phyloP scores from a whole-genome alignment of 768 basidiomycete species.

The Lactarius pseudohatsudake region DNA sequence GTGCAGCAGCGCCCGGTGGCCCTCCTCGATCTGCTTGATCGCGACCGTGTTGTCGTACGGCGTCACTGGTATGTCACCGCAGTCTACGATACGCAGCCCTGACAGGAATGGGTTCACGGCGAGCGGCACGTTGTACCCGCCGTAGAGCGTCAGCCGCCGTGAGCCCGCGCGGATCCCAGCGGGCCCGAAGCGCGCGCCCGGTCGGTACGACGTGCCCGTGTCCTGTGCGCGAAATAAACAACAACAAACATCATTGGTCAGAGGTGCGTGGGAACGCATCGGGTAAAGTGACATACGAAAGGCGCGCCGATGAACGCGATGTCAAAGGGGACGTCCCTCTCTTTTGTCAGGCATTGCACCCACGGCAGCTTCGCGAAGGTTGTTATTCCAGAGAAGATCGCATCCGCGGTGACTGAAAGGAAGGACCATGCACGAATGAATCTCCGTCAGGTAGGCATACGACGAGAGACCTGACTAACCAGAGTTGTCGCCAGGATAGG shows the following conservation, averaged over 20 bases:
- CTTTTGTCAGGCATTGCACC: slow-evolving; percentile 71
- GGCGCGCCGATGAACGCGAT: slow-evolving; percentile 82
- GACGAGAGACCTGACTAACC: slow-evolving; percentile 38
- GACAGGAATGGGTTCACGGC: slow-evolving; percentile 68
- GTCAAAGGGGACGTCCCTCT: slow-evolving; percentile 60
- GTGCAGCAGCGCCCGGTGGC: slow-evolving; percentile 69
- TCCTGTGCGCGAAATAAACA: slow-evolving; percentile 42
- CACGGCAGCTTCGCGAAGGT: slow-evolving; percentile 90
- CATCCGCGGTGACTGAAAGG: slow-evolving; percentile 64
- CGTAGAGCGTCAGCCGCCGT: slow-evolving; percentile 70
- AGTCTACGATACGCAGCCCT: slow-evolving; percentile 71
- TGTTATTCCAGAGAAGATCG: slow-evolving; percentile 78
- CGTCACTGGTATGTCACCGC: slow-evolving; percentile 76
- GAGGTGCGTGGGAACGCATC: neutral
- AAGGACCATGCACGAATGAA: neutral
- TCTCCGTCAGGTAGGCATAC: neutral
- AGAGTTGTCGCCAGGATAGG: slow-evolving; percentile 57
- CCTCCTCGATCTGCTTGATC: slow-evolving; percentile 71
- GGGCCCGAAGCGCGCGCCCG: slow-evolving; percentile 85
- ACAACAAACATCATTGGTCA: neutral
- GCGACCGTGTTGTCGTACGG: slow-evolving; percentile 75
- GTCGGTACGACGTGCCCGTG: slow-evolving; percentile 73
- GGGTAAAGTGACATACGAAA: slow-evolving; percentile 45
- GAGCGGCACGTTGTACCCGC: slow-evolving; percentile 78
- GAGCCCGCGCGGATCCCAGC: slow-evolving; percentile 80